Base-by-base conservation (phyloP, 306 rosid species). In the Cajanus cajan region DNA sequence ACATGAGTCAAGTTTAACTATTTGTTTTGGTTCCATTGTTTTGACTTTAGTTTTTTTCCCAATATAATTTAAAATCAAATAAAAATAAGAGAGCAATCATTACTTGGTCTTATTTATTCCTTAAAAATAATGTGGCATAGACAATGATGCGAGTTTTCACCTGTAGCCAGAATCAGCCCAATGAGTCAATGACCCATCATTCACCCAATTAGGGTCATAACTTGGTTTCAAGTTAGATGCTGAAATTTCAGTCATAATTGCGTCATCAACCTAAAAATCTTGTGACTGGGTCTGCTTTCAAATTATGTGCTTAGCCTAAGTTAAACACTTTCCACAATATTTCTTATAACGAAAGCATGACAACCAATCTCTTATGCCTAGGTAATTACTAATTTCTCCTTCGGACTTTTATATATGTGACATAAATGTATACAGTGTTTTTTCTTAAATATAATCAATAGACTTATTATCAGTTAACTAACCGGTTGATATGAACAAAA, bases 1-100 rank as follows among this genome's bases (percentile, higher is more conserved):
- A 59, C 48, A 73, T 15, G 65, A 37, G 40, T 74, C 79, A 74
- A 78, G 61, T 59, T 70, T 74, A 51, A 36, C 61, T 7, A 39
- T 13, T 43, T 45, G 2, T 31, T 52, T 45, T 31, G 7, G 15
- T 62, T 19, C 55, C 15, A 14, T 44, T 48, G 34, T 74, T 67
- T 64, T 65, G 28, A 39, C 22, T 54, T 36, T 52, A 50, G 66
- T 33, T 43, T 43, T 22, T 58, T 1, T 13, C 18, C 44, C n/a
- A 48, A n/a, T 33, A 48, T 43, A 51, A 50, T 41, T 64, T 36
- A 61, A 59, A 31, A 37, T 34, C 55, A 43, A 51, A 58, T 59
- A 59, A 28, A 36, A 63, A 39, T 63, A 47, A 37, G 67, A 48
- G 16, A 5, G 41, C n/a, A 50, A 76, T 48, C 76, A 57, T 61